A percentile compares a stretch with the other conserved stretches of the same genome.
Conservation (phyloP, 2,329 filamentous ascomycete genomes). For the Nothopassalora personata region DNA sequence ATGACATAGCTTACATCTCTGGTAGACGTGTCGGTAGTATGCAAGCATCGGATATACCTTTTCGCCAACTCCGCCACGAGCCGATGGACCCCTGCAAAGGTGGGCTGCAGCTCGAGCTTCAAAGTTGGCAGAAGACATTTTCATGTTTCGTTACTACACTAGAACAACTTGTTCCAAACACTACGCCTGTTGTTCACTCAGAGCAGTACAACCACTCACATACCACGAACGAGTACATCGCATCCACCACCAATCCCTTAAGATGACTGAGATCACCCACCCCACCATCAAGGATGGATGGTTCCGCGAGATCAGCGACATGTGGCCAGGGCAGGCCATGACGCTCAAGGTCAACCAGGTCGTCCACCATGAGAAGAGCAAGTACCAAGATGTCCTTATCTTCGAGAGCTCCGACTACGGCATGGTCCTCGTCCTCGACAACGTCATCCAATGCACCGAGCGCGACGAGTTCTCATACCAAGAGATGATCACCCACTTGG, state of each 20-base stretch:
- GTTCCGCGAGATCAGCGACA: conserved; percentile 98
- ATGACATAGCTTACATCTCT: too few species aligned
- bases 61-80: background rate
- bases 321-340: conserved; percentile 99
- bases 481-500: conserved; percentile 99
- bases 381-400: conserved; percentile 98
- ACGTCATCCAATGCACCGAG: conserved; percentile 98
- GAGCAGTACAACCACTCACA: background rate
- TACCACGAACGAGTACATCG: conserved; percentile 19
- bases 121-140: background rate
- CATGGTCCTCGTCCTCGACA: conserved; percentile 93
- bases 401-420: conserved; percentile 98
- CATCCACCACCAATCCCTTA: conserved; percentile 16
- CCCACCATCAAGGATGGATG: conserved; percentile 92
- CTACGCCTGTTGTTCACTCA: background rate
- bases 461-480: conserved; percentile 95
- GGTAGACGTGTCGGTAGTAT: too few species aligned
- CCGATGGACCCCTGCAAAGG: background rate
- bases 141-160: background rate
- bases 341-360: conserved; percentile 96
- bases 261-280: conserved; percentile 67
- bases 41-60: background rate
- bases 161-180: background rate
- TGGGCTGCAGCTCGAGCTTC: background rate
- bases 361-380: conserved; percentile 96